phyloP scores from a whole-genome alignment of 495 filamentous ascomycete genomes.

The Xylaria flabelliformis region DNA sequence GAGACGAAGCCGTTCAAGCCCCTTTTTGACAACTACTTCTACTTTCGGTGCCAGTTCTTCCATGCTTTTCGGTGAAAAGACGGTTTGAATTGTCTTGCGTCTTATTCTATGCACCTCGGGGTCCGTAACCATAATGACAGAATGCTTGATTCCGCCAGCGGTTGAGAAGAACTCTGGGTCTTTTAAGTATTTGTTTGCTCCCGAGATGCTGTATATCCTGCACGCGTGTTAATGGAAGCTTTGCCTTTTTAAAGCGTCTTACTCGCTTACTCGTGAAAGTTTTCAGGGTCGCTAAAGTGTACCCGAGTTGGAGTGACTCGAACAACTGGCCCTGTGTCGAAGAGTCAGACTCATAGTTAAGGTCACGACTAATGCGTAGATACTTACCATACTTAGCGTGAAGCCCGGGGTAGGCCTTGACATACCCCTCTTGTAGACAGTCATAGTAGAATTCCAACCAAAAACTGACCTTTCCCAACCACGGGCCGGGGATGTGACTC shows the following conservation, averaged over 20 bases:
- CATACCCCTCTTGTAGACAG: slow-evolving; percentile 3
- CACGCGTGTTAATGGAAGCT: background rate
- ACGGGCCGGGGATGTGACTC: slow-evolving; percentile 19
- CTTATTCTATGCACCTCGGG: background rate
- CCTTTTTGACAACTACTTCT: slow-evolving; percentile 12
- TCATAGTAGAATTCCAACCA: slow-evolving; percentile 24
- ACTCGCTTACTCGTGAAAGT: slow-evolving; percentile 17
- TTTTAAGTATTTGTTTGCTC: slow-evolving; percentile 13
- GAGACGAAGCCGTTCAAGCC: background rate
- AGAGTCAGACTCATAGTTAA: background rate
- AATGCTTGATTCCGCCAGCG: slow-evolving; percentile 11
- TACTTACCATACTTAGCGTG: slow-evolving; percentile 18
- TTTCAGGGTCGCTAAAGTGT: slow-evolving; percentile 17
- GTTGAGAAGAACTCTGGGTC: slow-evolving; percentile 19
- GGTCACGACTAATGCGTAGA: background rate
- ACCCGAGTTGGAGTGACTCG: slow-evolving; percentile 13
- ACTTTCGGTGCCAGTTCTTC: slow-evolving; percentile 12
- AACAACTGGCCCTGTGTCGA: slow-evolving; percentile 14
- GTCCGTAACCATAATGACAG: background rate
- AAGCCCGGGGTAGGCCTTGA: slow-evolving; percentile 5
- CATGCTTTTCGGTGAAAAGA: slow-evolving; percentile 8
- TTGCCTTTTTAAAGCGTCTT: background rate
- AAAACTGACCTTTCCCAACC: background rate
- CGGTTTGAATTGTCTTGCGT: slow-evolving; percentile 6
- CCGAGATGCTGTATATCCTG: slow-evolving; percentile 1